Base-by-base conservation (phyloP, 192 early-diverging fungal genomes). In the Entophlyctis luteolus region DNA sequence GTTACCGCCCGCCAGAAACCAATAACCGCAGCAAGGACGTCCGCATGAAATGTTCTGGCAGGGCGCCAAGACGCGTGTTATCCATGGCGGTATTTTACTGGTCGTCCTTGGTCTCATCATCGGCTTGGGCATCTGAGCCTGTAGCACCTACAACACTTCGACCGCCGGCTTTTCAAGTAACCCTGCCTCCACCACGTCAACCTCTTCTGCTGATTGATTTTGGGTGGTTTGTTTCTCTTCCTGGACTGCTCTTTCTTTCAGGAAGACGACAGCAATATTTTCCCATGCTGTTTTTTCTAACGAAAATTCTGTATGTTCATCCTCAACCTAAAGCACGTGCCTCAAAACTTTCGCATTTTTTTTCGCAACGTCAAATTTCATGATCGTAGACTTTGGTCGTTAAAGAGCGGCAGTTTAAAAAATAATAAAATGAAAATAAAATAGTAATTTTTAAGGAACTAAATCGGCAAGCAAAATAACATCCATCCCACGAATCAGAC, bases 1-100 rank as follows among this genome's bases (percentile, higher is more conserved):
- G 8, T 52, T 52, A 25, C 49, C 8, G 8, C 55, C 32, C 55
- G 14, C 37, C 55, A 57, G 79, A 86, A 62, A 96, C 96, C 83
- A 81, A 81, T 33, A 82, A 82, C 57, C 87, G 88, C 36, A 91
- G 92, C 3, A 85, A 85, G 37, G 67, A 78, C 34, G 92, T 93
- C 4, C 88, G 91, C 66, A 91, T 89, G 78, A 84, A 66, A 96
- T 96, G 93, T 94, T 92, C 89, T 95, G 92, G 93, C 91, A 92
- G 75, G 92, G 94, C 72, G 89, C 93, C 85, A 98, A 93, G 81
- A 88, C 91, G 83, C 93, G 87, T 79, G 80, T 96, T 66, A 93
- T 95, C 62, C 81, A 96, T 55, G 89, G 76, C 38, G 72, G 82
- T 32, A 81, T 90, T 48, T 74, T 94, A n/a, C 72, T 86, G 39